phyloP scores from a whole-genome alignment of 2,329 filamentous ascomycete genomes.

The Aspergillus sp. region DNA sequence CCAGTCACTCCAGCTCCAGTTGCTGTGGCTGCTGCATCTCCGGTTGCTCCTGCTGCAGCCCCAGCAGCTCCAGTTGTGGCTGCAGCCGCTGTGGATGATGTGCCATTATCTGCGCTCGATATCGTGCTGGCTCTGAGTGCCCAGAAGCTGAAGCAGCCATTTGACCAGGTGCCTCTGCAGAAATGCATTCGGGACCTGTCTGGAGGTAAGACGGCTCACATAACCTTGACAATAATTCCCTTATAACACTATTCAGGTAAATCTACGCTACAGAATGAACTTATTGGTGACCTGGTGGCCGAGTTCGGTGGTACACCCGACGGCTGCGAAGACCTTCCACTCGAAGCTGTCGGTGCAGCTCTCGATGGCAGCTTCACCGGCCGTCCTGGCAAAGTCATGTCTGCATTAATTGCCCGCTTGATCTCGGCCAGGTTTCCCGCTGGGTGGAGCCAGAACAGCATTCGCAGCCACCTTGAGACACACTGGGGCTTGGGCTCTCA shows the following conservation, averaged over 20 bases:
- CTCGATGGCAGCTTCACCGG: neutral
- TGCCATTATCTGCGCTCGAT: neutral
- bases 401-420: neutral
- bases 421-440: slow-evolving; percentile 4
- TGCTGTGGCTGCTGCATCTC: neutral
- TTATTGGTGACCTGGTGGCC: slow-evolving; percentile 5
- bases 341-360: slow-evolving; percentile 3
- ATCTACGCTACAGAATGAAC: slow-evolving; percentile 9
- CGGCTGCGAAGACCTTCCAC: slow-evolving; percentile 4
- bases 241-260: neutral
- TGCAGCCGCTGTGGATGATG: neutral
- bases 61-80: neutral
- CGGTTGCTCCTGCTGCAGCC: neutral
- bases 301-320: slow-evolving; percentile 5
- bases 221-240: too few species aligned
- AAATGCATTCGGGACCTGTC: slow-evolving; percentile 6
- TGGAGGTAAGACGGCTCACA: neutral
- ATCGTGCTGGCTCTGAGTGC: slow-evolving; percentile 7
- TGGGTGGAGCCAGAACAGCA: neutral
- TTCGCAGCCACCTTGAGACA: neutral
- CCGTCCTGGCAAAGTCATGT: neutral
- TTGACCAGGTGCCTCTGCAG: neutral
- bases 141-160: slow-evolving; percentile 7
- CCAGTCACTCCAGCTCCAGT: neutral
- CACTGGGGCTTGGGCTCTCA: neutral